Percentiles rank a stretch among this genome's conserved stretches.
phyloP scores from a whole-genome alignment of 2,329 filamentous ascomycete genomes.

The Mycosphaerella sp. region DNA sequence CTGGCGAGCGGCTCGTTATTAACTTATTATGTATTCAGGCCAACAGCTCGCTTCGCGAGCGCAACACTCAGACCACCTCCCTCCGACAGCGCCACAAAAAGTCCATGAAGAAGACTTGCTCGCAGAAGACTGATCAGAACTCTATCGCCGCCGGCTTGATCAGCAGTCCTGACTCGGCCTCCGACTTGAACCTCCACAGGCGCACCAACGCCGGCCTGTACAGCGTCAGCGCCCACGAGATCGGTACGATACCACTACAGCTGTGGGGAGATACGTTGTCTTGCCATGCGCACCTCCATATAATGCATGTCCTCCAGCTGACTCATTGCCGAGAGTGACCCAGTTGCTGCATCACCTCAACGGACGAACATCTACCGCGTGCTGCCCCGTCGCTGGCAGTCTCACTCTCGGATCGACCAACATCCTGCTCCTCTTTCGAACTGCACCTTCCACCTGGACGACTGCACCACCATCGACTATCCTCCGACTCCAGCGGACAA shows the following conservation, averaged over 20 bases:
- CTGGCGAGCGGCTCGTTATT: conserved; percentile 2
- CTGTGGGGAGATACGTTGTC: not conserved
- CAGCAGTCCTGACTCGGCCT: conserved; percentile 5
- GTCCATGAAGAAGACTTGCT: conserved; percentile 12
- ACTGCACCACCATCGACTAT: conserved; percentile 1
- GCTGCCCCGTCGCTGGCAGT: conserved; percentile 13
- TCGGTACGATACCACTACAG: conserved; percentile 20
- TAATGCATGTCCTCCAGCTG: conserved; percentile 3
- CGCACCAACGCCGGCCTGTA: conserved; percentile 15
- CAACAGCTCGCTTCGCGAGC: conserved; percentile 13
- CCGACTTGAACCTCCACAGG: conserved; percentile 2
- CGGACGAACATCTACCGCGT: conserved; percentile 15
- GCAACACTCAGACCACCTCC: conserved; percentile 11
- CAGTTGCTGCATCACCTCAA: conserved; percentile 22
- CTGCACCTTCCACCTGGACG: not conserved
- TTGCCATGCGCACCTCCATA: not conserved
- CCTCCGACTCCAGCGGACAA: conserved; percentile 12
- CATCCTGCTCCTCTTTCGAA: conserved; percentile 1
- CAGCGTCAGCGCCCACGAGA: conserved; percentile 16
- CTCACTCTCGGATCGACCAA: conserved; percentile 19
- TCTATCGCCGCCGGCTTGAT: conserved; percentile 18
- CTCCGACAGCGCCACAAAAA: conserved; percentile 16
- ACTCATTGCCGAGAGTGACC: conserved; percentile 15
- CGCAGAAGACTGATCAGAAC: conserved; percentile 19
- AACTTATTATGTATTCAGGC: conserved; percentile 13